Conservation (phyloP, 257 asterid species). For the Handroanthus guayacan region DNA sequence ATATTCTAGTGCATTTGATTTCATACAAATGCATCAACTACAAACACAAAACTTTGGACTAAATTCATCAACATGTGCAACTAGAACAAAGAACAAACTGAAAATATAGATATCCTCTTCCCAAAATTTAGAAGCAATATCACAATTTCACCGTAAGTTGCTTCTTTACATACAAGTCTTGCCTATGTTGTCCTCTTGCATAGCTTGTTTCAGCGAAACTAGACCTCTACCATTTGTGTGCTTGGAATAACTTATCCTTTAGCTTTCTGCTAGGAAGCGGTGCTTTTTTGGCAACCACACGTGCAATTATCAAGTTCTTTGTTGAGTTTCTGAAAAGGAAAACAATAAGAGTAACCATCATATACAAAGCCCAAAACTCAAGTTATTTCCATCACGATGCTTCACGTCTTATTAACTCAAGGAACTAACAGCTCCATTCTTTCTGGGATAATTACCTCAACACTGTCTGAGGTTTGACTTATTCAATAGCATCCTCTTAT, state of each 20-base stretch:
- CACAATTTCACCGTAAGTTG: constrained; percentile 16
- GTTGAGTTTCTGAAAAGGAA: constrained; percentile 60
- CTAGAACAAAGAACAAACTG: constrained; percentile 5
- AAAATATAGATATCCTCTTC: constrained; percentile 27
- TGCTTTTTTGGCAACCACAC: constrained; percentile 71
- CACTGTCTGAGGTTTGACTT: too few species aligned
- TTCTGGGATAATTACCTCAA: too few species aligned
- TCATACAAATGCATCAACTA: not conserved
- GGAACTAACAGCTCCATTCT: too few species aligned
- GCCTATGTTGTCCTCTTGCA: not conserved
- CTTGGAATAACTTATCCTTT: not conserved
- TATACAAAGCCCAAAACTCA: not conserved
- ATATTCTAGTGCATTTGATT: not conserved
- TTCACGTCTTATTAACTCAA: not conserved
- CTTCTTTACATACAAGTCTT: constrained; percentile 43
- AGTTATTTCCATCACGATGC: not conserved
- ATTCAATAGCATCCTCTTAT: too few species aligned
- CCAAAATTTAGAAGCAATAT: constrained; percentile 41
- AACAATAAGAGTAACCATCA: not conserved
- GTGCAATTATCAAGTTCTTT: constrained; percentile 73
- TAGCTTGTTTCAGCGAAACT: not conserved
- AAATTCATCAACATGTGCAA: not conserved
- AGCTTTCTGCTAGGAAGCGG: constrained; percentile 31
- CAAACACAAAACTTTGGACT: not conserved
- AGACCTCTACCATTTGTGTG: not conserved